These are phyloP conservation scores for Paxillus rubicundulus DNA, from an alignment of 768 basidiomycete species.

Conservation along the genomic window DNA sequence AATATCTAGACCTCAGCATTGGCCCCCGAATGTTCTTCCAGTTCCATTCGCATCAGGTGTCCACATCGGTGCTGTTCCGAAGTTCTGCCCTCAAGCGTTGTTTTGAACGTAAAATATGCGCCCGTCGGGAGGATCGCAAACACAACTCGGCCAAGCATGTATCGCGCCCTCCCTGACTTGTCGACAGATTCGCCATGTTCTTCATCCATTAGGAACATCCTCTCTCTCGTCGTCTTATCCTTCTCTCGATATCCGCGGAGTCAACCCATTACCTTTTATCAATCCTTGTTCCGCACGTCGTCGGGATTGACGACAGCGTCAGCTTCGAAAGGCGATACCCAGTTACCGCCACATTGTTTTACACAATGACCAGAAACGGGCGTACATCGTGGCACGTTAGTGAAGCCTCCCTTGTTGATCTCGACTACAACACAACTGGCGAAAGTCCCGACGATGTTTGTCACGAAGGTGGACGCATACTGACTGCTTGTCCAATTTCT, in stretches of 20 bases:
- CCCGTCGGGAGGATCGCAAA: conserved; percentile 61
- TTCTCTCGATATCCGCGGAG: conserved; percentile 23
- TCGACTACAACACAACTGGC: conserved; percentile 58
- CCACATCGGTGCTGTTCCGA: not conserved
- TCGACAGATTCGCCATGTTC: conserved; percentile 51
- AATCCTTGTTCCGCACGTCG: conserved; percentile 35
- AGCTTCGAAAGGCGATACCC: conserved; percentile 55
- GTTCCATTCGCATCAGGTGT: not conserved
- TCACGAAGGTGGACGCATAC: conserved; percentile 47
- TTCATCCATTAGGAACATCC: conserved; percentile 61
- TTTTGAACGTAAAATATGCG: conserved; percentile 45
- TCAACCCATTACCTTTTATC: not conserved
- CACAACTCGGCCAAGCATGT: conserved; percentile 59
- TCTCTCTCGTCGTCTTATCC: conserved; percentile 62
- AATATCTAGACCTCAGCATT: no score
- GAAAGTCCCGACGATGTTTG: conserved; percentile 56
- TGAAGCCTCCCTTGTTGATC: conserved; percentile 31
- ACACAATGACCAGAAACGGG: conserved; percentile 57
- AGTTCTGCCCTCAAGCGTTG: conserved; percentile 22
- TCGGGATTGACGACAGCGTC: conserved; percentile 79
- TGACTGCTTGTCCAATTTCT: conserved; percentile 76
- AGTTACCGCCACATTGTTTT: conserved; percentile 54
- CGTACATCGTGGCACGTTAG: conserved; percentile 72
- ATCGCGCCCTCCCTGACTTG: conserved; percentile 45
- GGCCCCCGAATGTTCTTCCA: no score